These are phyloP conservation scores for Aspergillus ibericus DNA, from an alignment of 2,329 filamentous ascomycete genomes.

Conservation along the genomic window DNA sequence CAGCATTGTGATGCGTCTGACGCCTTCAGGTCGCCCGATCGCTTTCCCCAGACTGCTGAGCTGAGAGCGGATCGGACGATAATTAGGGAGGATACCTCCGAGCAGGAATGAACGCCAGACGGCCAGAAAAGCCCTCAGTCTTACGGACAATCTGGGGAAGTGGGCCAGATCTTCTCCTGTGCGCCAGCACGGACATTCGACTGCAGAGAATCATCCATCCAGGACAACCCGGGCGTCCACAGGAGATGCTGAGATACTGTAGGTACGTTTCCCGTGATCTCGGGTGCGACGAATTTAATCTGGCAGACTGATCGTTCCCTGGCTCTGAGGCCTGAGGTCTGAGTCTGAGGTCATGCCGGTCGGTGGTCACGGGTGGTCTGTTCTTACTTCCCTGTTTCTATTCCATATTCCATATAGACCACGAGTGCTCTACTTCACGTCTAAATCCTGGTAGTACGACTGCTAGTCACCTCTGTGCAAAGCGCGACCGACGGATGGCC, in stretches of 20 bases:
- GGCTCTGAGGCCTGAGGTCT: too few relatives aligned
- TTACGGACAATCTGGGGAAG: constrained; percentile 26
- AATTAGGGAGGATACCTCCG: not conserved
- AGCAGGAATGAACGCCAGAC: not conserved
- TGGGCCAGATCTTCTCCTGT: constrained; percentile 23
- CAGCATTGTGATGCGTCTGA: constrained; percentile 13
- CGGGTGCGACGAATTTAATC: not conserved
- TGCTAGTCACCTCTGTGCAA: too few relatives aligned
- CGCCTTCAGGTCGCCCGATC: not conserved
- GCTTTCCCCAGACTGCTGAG: not conserved
- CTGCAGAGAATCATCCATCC: constrained; percentile 3
- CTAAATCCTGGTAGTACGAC: not conserved
- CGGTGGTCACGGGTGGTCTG: not conserved
- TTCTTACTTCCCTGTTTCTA: not conserved
- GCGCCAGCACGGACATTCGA: constrained; percentile 20
- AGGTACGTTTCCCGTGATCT: constrained; percentile 1
- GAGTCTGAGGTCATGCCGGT: not conserved
- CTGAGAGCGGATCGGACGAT: not conserved
- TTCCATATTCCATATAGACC: too few relatives aligned
- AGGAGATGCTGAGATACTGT: not conserved
- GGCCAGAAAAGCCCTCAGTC: constrained; percentile 3
- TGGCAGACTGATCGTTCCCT: not conserved
- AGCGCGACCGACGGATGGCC: not conserved
- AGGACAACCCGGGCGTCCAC: not conserved
- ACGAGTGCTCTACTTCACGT: too few relatives aligned